Conservation (phyloP, 495 filamentous ascomycete species). For the Aspergillus saccharolyticus region DNA sequence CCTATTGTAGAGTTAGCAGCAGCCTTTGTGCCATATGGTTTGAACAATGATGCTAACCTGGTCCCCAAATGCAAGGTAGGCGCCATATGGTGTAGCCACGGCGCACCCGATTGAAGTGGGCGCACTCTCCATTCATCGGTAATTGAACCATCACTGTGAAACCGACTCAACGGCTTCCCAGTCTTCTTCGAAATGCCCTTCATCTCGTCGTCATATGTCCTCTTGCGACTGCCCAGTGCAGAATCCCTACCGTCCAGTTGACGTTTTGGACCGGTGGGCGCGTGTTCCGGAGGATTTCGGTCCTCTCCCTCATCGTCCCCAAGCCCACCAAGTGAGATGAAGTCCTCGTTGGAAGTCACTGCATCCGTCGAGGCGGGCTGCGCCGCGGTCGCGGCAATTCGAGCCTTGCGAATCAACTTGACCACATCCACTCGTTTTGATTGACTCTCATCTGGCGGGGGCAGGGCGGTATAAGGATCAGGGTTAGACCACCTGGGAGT, state of each 20-base stretch:
- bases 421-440: conserved; percentile 77
- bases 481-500: conserved; percentile 87
- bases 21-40: not conserved
- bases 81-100: conserved; percentile 50
- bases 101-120: conserved; percentile 44
- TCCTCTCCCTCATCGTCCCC: conserved; percentile 43
- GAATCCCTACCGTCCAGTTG: conserved; percentile 25
- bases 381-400: conserved; percentile 40
- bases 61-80: conserved; percentile 28
- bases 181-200: conserved; percentile 43
- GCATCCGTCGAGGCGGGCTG: conserved; percentile 44
- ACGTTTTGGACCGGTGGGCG: conserved; percentile 31
- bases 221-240: conserved; percentile 54
- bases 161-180: conserved; percentile 42
- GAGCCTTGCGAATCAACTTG: conserved; percentile 79
- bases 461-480: conserved; percentile 81
- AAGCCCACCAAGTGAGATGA: conserved; percentile 69
- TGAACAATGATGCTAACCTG: conserved; percentile 21
- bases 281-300: conserved; percentile 29
- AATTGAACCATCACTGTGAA: conserved; percentile 43
- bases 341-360: conserved; percentile 64
- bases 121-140: conserved; percentile 52
- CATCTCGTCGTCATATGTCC: conserved; percentile 65
- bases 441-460: conserved; percentile 60
- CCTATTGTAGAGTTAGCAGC: conserved; percentile 25